Conservation (phyloP, 1,139 yeast species). For the Magnusiomyces starmeri region DNA sequence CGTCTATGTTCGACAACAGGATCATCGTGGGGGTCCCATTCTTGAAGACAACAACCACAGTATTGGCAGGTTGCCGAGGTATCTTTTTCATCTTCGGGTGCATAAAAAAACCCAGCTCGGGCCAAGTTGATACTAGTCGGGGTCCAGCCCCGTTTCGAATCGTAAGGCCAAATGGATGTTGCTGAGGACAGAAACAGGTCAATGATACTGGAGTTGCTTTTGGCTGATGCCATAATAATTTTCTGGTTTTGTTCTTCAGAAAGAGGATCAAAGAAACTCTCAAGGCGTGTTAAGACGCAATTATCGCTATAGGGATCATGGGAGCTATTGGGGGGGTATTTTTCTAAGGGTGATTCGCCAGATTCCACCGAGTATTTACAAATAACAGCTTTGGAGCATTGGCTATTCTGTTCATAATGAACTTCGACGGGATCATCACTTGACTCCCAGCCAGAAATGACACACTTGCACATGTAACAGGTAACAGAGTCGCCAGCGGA, state of each 20-base stretch:
- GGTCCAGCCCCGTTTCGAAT: constrained; percentile 34
- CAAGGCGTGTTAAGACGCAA: constrained; percentile 40
- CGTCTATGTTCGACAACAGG: constrained; percentile 41
- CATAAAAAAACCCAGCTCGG: constrained; percentile 60
- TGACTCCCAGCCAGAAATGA: constrained; percentile 36
- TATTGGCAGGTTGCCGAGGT: constrained; percentile 68
- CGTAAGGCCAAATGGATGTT: constrained; percentile 46
- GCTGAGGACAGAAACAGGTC: constrained; percentile 4
- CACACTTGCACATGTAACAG: constrained; percentile 53
- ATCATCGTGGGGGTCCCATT: constrained; percentile 65
- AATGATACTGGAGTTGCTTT: not conserved
- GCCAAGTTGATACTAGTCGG: constrained; percentile 48
- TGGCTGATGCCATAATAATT: not conserved
- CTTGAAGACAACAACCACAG: constrained; percentile 60
- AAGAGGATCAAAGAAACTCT: constrained; percentile 41
- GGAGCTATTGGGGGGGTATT: constrained; percentile 4
- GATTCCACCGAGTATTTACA: constrained; percentile 25
- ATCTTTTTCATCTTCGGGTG: constrained; percentile 52
- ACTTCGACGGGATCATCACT: constrained; percentile 35
- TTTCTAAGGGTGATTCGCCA: not conserved
- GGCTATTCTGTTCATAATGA: constrained; percentile 43
- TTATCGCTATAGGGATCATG: constrained; percentile 37
- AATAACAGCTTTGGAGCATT: constrained; percentile 41
- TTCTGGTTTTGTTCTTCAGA: constrained; percentile 9
- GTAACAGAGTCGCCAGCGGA: constrained; percentile 43